A percentile compares a stretch with the other conserved stretches of the same genome.
Conservation (phyloP, 805 yeast species). For the Metschnikowia lunata region DNA sequence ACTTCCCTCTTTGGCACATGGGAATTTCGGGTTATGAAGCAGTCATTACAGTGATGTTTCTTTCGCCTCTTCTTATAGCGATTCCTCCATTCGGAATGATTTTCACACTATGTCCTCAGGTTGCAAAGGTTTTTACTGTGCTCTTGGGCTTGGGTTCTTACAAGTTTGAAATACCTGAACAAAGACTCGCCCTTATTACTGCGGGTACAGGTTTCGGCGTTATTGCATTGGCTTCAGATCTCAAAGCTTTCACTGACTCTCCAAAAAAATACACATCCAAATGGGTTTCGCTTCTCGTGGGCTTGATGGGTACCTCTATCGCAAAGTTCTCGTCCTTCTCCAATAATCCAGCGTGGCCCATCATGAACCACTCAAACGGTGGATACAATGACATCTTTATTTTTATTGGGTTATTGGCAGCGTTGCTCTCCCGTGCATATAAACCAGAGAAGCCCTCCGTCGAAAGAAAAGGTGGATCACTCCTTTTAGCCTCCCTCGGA, state of each 20-base stretch:
- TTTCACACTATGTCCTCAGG: conserved; percentile 44
- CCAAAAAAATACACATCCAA: conserved; percentile 39
- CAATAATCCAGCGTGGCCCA: conserved; percentile 95
- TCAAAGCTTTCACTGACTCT: conserved; percentile 30
- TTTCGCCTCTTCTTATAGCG: conserved; percentile 55
- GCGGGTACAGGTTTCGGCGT: conserved; percentile 63
- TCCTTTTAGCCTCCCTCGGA: conserved; percentile 55
- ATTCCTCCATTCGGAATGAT: conserved; percentile 29
- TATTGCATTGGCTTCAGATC: conserved; percentile 54
- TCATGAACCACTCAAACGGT: conserved; percentile 79
- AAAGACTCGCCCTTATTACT: conserved; percentile 60
- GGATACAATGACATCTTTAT: conserved; percentile 78
- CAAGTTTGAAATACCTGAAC: conserved; percentile 60
- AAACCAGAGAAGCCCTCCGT: background rate
- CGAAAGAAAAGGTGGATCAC: conserved; percentile 36
- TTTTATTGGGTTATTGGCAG: conserved; percentile 56
- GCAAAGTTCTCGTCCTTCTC: conserved; percentile 74
- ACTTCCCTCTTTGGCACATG: conserved; percentile 97
- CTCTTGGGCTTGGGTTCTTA: conserved; percentile 74
- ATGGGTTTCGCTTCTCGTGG: conserved; percentile 58
- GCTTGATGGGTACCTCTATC: conserved; percentile 68
- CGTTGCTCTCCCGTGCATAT: conserved; percentile 51
- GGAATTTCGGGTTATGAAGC: conserved; percentile 95
- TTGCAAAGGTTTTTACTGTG: conserved; percentile 53
- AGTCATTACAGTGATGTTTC: conserved; percentile 46